Base-by-base conservation (phyloP, 192 early-diverging fungal genomes). In the Gaertneriomyces semiglobifer region DNA sequence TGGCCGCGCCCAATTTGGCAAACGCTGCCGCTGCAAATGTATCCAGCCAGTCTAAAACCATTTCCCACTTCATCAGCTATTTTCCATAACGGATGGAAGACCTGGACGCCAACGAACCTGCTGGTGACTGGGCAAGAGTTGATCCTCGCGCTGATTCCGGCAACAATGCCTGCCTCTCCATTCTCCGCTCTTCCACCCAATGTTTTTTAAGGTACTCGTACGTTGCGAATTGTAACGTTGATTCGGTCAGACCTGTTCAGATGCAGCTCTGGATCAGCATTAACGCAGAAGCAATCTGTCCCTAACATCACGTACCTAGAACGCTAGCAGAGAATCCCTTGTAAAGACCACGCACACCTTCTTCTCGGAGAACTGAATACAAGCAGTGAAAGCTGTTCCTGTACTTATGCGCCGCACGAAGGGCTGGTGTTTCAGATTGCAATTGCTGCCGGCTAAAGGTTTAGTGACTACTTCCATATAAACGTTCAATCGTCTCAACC, bases 221-320 rank as follows among this genome's bases (percentile, higher is more conserved):
- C 38, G 92, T 86, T 42, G 93, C 88, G 88, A 96, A 99, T 75
- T 99, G 96, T 40, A 96, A 88, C 0, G 93, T 92, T 44, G 88
- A 84, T 66, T 99, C 95, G 3, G 88, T 81, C 0, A 95, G 83
- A 7, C 96, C 91, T 87, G 72, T 60, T 44, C 10, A 33, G 54
- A 8, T 51, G 41, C 16, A 63, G 12, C 25, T 33, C 25, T 33
- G 25, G 25, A 33, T 33, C 25, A 33, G 25, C 25, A 33, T 33
- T 33, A 33, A 33, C 2, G 25, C 25, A 33, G 2, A 33, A 1
- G 25, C 1, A 33, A 33, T 33, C 25, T 33, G 25, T 33, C 14
- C 60, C n/a, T 50, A 6, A 8, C 40, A 18, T 7, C 40, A 53
- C 60, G 25, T 70, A 84, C 86, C 91, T 20, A 98, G 62, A 58